A percentile compares a stretch with the other conserved stretches of the same genome.
These are phyloP conservation scores for Globisporangium middletonii DNA, from an alignment of 352 stramenopile genomes.

Conservation along the genomic window DNA sequence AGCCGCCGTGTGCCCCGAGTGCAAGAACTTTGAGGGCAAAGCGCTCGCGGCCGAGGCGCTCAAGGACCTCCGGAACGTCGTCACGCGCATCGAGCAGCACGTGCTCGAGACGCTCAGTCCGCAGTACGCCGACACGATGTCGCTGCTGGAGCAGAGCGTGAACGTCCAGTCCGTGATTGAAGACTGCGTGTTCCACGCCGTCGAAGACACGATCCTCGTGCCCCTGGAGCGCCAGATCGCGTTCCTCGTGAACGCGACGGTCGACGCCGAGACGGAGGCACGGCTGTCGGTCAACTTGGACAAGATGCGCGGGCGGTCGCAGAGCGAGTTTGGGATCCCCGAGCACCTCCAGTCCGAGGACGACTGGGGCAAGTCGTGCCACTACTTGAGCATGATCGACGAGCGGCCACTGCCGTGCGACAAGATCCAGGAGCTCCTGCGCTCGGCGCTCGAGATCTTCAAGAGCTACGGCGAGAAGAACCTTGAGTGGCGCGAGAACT, in stretches of 20 bases:
- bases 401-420: constrained; percentile 62
- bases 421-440: constrained; percentile 79
- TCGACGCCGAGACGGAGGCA: constrained; percentile 49
- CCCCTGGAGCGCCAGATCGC: constrained; percentile 68
- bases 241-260: constrained; percentile 59
- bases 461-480: constrained; percentile 74
- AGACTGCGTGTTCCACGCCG: constrained; percentile 61
- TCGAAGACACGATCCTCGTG: constrained; percentile 77
- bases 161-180: constrained; percentile 48
- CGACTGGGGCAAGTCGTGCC: constrained; percentile 72
- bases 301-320: constrained; percentile 48
- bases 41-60: constrained; percentile 48
- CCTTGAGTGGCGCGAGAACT: constrained; percentile 70
- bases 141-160: constrained; percentile 50
- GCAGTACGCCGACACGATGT: constrained; percentile 63
- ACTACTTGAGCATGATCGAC: constrained; percentile 82
- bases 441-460: constrained; percentile 75
- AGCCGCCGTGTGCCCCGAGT: constrained; percentile 45
- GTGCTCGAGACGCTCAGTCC: constrained; percentile 54
- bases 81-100: constrained; percentile 78
- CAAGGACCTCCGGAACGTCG: constrained; percentile 53
- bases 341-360: constrained; percentile 71
- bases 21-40: constrained; percentile 46
- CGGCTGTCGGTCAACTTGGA: constrained; percentile 59
- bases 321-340: constrained; percentile 72